Evolutionary conservation across 179 eudicot genomes (phyloP).

Genomic region (Nepenthes alata): DNA sequence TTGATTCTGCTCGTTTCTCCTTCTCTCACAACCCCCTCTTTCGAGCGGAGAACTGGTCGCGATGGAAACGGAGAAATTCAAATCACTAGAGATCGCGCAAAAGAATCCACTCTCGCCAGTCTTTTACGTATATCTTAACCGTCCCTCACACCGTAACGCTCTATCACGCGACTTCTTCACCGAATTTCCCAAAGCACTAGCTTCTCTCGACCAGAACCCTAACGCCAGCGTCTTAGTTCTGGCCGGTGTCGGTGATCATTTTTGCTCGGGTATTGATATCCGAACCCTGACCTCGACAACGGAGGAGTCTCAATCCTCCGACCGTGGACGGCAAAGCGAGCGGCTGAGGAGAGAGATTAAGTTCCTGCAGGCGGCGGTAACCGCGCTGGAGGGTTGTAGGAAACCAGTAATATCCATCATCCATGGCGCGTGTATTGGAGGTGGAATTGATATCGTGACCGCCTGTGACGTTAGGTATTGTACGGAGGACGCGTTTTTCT

Average conservation of each 20-base stretch:
- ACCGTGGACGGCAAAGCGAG: slow-evolving; percentile 52
- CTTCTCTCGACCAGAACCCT: slow-evolving; percentile 58
- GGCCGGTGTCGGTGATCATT: slow-evolving; percentile 51
- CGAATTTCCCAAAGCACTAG: slow-evolving; percentile 71
- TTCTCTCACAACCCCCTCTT: not conserved
- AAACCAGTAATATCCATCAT: slow-evolving; percentile 72
- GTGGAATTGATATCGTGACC: slow-evolving; percentile 57
- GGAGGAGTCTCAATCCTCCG: slow-evolving; percentile 7
- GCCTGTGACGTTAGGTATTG: slow-evolving; percentile 84
- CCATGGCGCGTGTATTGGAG: slow-evolving; percentile 82
- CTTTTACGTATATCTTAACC: slow-evolving; percentile 41
- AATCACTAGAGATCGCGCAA: slow-evolving; percentile 35
- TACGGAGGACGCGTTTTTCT: slow-evolving; percentile 45
- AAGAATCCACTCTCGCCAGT: slow-evolving; percentile 28
- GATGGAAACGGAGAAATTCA: slow-evolving; percentile 16
- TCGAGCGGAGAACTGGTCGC: not conserved
- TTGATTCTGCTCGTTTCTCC: not conserved
- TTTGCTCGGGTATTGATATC: slow-evolving; percentile 88
- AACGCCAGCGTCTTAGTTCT: slow-evolving; percentile 48
- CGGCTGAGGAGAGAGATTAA: slow-evolving; percentile 44
- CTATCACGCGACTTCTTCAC: slow-evolving; percentile 52
- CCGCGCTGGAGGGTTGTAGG: slow-evolving; percentile 70
- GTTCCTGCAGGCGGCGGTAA: slow-evolving; percentile 46
- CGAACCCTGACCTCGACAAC: slow-evolving; percentile 18
- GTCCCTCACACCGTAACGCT: slow-evolving; percentile 58